Conservation (phyloP, 768 basidiomycete genomes). For the Pleurotus citrinopileatus region DNA sequence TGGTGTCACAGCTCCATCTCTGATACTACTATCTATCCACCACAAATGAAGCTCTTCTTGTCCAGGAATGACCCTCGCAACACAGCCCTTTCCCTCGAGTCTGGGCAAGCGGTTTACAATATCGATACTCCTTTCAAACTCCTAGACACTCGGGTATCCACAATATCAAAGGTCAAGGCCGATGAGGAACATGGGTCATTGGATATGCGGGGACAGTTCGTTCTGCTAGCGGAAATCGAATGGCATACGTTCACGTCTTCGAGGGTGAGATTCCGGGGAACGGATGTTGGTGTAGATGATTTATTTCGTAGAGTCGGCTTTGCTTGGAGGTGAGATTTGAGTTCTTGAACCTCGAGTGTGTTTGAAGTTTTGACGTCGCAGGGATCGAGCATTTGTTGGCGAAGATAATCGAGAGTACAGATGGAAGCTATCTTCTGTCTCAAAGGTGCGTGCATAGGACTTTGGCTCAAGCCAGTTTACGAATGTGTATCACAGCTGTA, state of each 20-base stretch:
- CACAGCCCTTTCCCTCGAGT: constrained; percentile 17
- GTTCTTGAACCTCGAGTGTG: no score
- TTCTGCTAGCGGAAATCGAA: constrained; percentile 29
- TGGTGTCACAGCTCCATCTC: no score
- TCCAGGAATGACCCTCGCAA: constrained; percentile 14
- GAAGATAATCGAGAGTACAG: constrained; percentile 23
- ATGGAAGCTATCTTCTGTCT: constrained; percentile 13
- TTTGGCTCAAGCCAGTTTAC: not conserved
- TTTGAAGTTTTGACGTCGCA: no score
- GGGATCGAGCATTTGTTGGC: constrained; percentile 18
- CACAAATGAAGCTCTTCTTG: not conserved
- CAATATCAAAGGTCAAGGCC: constrained; percentile 10
- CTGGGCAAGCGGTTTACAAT: constrained; percentile 18
- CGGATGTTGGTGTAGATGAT: constrained; percentile 19
- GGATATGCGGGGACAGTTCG: constrained; percentile 20
- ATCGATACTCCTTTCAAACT: constrained; percentile 21
- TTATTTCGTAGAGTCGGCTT: constrained; percentile 20
- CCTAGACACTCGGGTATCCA: constrained; percentile 2
- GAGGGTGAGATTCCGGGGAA: constrained; percentile 24
- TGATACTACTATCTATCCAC: no score
- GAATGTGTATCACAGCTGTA: not conserved
- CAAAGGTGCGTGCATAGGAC: not conserved
- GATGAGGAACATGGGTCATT: not conserved
- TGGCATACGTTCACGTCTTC: constrained; percentile 28
- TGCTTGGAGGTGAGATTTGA: constrained; percentile 13